These are phyloP conservation scores for Solanum pinnatisectum DNA, from an alignment of 257 asterid genomes.

Conservation along the genomic window DNA sequence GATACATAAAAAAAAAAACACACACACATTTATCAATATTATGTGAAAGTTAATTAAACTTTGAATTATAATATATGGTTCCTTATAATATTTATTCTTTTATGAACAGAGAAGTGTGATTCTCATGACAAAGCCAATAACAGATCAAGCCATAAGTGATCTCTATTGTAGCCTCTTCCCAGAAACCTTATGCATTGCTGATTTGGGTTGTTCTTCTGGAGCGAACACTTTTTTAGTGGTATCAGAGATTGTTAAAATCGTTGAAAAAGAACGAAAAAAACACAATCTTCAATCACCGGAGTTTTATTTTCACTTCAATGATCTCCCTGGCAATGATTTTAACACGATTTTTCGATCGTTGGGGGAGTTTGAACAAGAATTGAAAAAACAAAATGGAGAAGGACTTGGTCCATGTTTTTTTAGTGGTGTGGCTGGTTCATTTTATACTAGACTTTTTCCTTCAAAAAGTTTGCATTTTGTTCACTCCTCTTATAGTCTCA, in stretches of 20 bases:
- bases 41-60: neutral
- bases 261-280: slow-evolving; percentile 7
- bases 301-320: slow-evolving; percentile 40
- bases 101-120: slow-evolving; percentile 30
- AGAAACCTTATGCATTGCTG: neutral
- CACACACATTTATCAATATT: neutral
- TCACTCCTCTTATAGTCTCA: slow-evolving; percentile 62
- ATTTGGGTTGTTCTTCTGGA: slow-evolving; percentile 12
- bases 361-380: slow-evolving; percentile 14
- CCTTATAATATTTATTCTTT: neutral
- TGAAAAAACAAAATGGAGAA: slow-evolving; percentile 14
- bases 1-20: neutral
- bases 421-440: slow-evolving; percentile 48
- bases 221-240: slow-evolving; percentile 10
- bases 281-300: slow-evolving; percentile 25
- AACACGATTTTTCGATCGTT: slow-evolving; percentile 40
- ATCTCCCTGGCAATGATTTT: slow-evolving; percentile 63
- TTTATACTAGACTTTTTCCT: slow-evolving; percentile 54
- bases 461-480: slow-evolving; percentile 42
- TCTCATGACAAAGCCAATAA: slow-evolving; percentile 26
- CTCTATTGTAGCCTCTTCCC: neutral
- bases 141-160: slow-evolving; percentile 28
- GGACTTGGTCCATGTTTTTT: slow-evolving; percentile 27
- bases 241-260: slow-evolving; percentile 12
- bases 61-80: neutral